Percentiles rank a stretch among this genome's conserved stretches.
These are phyloP conservation scores for Metschnikowia corniflorae DNA, from an alignment of 805 yeast genomes.

Conservation along the genomic window DNA sequence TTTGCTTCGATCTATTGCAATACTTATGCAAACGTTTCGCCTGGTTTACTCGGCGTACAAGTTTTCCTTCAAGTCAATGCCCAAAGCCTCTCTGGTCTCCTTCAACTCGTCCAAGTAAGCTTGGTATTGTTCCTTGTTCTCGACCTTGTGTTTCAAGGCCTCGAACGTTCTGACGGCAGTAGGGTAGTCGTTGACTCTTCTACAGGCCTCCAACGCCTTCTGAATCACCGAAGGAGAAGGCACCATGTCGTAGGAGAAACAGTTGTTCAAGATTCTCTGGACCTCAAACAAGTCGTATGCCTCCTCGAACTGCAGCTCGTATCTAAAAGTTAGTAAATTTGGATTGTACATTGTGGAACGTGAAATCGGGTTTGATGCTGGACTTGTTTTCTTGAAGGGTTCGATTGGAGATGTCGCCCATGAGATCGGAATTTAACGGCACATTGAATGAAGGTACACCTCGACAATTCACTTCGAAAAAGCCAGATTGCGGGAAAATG, in stretches of 20 bases:
- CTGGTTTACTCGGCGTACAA: slow-evolving; percentile 45
- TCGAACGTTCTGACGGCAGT: slow-evolving; percentile 98
- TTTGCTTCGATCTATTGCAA: too few species aligned
- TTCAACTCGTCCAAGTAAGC: slow-evolving; percentile 95
- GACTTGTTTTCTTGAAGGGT: too few species aligned
- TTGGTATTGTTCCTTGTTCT: slow-evolving; percentile 87
- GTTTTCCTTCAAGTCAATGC: slow-evolving; percentile 90
- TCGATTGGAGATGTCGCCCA: too few species aligned
- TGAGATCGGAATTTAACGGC: too few species aligned
- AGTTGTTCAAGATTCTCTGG: slow-evolving; percentile 92
- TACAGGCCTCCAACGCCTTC: slow-evolving; percentile 94
- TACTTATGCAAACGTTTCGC: too few species aligned
- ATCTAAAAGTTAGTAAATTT: slow-evolving; percentile 49
- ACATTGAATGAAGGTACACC: too few species aligned
- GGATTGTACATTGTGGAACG: too few species aligned
- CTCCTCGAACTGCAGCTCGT: slow-evolving; percentile 93
- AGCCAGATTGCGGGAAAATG: too few species aligned
- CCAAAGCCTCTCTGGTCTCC: slow-evolving; percentile 87
- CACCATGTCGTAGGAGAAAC: slow-evolving; percentile 96
- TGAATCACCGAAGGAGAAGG: slow-evolving; percentile 96
- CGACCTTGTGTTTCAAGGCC: slow-evolving; percentile 95
- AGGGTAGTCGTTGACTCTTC: slow-evolving; percentile 98
- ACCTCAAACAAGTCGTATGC: slow-evolving; percentile 47
- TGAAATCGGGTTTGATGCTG: too few species aligned
- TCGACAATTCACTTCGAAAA: too few species aligned